A percentile compares a stretch with the other conserved stretches of the same genome.
phyloP scores from a whole-genome alignment of 768 basidiomycete species.

The Boletellus sp. region DNA sequence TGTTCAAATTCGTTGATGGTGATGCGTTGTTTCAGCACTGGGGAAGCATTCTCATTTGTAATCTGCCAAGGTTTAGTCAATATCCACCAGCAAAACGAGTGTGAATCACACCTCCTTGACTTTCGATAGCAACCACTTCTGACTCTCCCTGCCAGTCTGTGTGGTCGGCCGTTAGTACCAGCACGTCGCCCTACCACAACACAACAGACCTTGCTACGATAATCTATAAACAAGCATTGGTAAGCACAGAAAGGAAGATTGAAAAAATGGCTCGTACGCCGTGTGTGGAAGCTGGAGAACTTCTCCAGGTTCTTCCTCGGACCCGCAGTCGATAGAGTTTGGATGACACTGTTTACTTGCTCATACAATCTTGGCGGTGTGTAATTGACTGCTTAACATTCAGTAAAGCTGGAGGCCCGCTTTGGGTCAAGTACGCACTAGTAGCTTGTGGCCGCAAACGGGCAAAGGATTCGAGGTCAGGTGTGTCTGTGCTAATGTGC shows the following conservation, averaged over 20 bases:
- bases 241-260: conserved; percentile 2
- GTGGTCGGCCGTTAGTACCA: conserved; percentile 12
- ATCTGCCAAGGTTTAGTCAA: conserved; percentile 40
- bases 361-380: conserved; percentile 59
- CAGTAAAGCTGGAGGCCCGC: not conserved
- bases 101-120: conserved; percentile 52
- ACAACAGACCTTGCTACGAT: conserved; percentile 64
- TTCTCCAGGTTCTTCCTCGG: conserved; percentile 59
- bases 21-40: conserved; percentile 54
- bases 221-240: conserved; percentile 43
- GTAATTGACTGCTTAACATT: conserved; percentile 43
- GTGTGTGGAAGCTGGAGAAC: conserved; percentile 70
- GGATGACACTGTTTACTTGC: conserved; percentile 55
- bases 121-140: conserved; percentile 69
- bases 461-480: conserved; percentile 47
- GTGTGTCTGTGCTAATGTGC: conserved; percentile 68
- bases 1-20: conserved; percentile 71
- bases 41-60: conserved; percentile 57
- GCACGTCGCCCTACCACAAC: conserved; percentile 1
- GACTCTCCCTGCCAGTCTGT: conserved; percentile 73
- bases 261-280: conserved; percentile 48
- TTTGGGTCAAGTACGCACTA: conserved; percentile 31
- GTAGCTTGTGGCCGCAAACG: conserved; percentile 34
- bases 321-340: conserved; percentile 63
- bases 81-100: not conserved